phyloP scores from a whole-genome alignment of 257 asterid genomes.

The Striga asiatica region DNA sequence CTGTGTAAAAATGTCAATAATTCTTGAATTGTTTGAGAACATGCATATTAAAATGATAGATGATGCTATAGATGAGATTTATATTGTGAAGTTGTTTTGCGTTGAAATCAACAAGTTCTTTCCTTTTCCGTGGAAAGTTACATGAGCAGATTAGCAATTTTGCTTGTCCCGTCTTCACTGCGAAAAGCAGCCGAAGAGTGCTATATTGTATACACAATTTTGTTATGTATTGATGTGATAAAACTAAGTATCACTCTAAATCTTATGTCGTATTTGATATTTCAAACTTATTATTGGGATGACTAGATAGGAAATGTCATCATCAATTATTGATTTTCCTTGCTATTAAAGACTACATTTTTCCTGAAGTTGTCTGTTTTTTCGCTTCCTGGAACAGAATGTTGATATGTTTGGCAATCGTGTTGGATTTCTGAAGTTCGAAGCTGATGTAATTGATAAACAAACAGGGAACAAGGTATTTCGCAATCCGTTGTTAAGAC shows the following conservation, averaged over 20 bases:
- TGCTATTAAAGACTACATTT: neutral
- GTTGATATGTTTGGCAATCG: slow-evolving; percentile 95
- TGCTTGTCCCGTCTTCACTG: slow-evolving; percentile 3
- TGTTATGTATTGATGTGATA: neutral
- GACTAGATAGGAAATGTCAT: too few relatives aligned
- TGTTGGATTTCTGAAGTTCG: slow-evolving; percentile 85
- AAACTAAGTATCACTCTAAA: neutral
- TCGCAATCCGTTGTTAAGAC: slow-evolving; percentile 1
- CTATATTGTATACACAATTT: neutral
- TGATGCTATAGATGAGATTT: neutral
- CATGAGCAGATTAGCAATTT: neutral
- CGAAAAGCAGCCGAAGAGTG: slow-evolving; percentile 10
- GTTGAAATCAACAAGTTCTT: neutral
- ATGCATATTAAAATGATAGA: neutral
- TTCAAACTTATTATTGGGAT: neutral
- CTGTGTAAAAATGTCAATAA: too few relatives aligned
- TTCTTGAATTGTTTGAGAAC: too few relatives aligned
- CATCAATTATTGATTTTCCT: neutral
- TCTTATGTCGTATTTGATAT: neutral
- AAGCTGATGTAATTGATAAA: slow-evolving; percentile 71
- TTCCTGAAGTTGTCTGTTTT: slow-evolving; percentile 2
- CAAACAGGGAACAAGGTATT: slow-evolving; percentile 64
- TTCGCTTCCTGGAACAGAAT: slow-evolving; percentile 36
- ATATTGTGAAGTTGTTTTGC: neutral
- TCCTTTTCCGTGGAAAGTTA: neutral